Percentiles rank a stretch among this genome's conserved stretches.
phyloP scores from a whole-genome alignment of 2,329 filamentous ascomycete genomes.

The Bisporella sp. region DNA sequence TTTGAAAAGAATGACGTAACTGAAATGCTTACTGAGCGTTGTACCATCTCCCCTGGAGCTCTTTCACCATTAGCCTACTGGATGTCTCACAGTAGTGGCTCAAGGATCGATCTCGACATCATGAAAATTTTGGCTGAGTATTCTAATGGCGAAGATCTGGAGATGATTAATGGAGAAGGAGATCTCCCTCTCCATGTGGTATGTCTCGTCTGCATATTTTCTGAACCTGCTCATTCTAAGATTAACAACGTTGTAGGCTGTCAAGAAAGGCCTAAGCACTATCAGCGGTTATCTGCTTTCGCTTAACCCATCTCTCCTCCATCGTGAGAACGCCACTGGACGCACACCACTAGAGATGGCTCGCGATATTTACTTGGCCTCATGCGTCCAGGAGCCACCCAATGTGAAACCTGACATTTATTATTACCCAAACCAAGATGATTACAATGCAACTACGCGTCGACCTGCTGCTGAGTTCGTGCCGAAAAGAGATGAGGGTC shows the following conservation, averaged over 20 bases:
- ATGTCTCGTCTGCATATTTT: slow-evolving; percentile 26
- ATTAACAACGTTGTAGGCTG: slow-evolving; percentile 67
- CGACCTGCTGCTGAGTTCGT: slow-evolving; percentile 6
- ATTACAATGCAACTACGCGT: slow-evolving; percentile 4
- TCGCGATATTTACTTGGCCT: slow-evolving; percentile 43
- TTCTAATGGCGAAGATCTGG: slow-evolving; percentile 48
- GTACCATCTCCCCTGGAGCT: slow-evolving; percentile 41
- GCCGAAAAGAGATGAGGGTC: neutral
- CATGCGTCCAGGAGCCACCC: slow-evolving; percentile 12
- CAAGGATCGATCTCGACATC: slow-evolving; percentile 30
- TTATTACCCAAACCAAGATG: slow-evolving; percentile 6
- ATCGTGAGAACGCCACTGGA: too few relatives aligned
- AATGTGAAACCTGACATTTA: slow-evolving; percentile 20
- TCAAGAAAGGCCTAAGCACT: too few relatives aligned
- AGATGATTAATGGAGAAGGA: slow-evolving; percentile 55
- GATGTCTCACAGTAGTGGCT: slow-evolving; percentile 30
- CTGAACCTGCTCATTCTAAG: slow-evolving; percentile 37
- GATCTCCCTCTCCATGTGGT: slow-evolving; percentile 58
- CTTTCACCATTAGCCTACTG: slow-evolving; percentile 59
- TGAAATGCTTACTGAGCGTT: slow-evolving; percentile 53
- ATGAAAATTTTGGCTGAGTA: slow-evolving; percentile 45
- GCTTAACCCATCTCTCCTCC: too few relatives aligned
- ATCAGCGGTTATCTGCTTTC: too few relatives aligned
- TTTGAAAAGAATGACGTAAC: slow-evolving; percentile 50
- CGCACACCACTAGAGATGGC: slow-evolving; percentile 54